Conservation (phyloP, 768 basidiomycete genomes). For the Lentinula lateritia region DNA sequence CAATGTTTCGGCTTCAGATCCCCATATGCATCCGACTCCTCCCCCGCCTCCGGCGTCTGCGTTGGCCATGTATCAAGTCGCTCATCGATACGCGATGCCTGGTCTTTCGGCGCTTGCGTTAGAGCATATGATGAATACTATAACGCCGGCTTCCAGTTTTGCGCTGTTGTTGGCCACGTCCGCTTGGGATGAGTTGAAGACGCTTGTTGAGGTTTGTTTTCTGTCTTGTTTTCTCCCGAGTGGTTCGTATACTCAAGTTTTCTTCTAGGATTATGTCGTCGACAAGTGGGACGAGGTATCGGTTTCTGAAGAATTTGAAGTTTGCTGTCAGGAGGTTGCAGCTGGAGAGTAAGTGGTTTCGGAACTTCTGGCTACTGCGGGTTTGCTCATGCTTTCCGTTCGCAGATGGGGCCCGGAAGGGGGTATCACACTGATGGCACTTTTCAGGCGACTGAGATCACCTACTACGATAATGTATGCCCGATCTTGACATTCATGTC, state of each 20-base stretch:
- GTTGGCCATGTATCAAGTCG: conserved; percentile 69
- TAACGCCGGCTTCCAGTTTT: conserved; percentile 64
- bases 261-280: conserved; percentile 63
- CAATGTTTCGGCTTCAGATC: conserved; percentile 34
- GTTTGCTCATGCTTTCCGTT: conserved; percentile 1
- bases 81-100: conserved; percentile 70
- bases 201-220: conserved; percentile 49
- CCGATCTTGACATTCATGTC: neutral
- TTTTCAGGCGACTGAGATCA: conserved; percentile 64
- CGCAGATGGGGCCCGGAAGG: conserved; percentile 67
- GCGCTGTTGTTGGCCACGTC: conserved; percentile 63
- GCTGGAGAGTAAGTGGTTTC: conserved; percentile 57
- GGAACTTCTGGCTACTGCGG: neutral
- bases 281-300: conserved; percentile 74
- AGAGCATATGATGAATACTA: conserved; percentile 67
- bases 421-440: conserved; percentile 59
- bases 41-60: conserved; percentile 64
- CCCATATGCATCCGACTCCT: conserved; percentile 66
- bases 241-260: conserved; percentile 7
- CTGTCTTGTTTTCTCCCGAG: conserved; percentile 3
- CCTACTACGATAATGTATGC: conserved; percentile 29
- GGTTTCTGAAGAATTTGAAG: conserved; percentile 57
- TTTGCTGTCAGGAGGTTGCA: conserved; percentile 66
- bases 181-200: conserved; percentile 59
- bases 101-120: conserved; percentile 60